Evolutionary conservation across 495 filamentous ascomycete species (phyloP).

Genomic region (Entonaema liquescens): DNA sequence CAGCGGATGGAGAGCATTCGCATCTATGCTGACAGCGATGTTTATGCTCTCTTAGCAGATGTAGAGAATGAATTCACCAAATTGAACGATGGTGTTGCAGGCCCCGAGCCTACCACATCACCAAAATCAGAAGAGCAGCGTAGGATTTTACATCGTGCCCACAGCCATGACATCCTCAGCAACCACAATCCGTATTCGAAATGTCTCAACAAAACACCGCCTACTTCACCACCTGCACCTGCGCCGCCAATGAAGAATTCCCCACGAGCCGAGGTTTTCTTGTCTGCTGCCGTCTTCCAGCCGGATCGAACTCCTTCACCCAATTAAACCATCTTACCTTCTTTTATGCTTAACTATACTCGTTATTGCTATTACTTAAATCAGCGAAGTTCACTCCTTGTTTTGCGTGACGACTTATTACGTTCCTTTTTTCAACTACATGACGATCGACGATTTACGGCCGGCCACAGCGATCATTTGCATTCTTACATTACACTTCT

Average conservation of each 20-base stretch:
- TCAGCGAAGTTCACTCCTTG: slow-evolving; percentile 14
- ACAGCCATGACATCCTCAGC: slow-evolving; percentile 53
- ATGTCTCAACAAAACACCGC: slow-evolving; percentile 30
- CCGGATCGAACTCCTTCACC: slow-evolving; percentile 26
- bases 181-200: slow-evolving; percentile 32
- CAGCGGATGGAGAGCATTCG: slow-evolving; percentile 68
- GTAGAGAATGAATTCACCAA: slow-evolving; percentile 68
- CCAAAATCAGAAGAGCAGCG: slow-evolving; percentile 41
- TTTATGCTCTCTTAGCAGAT: slow-evolving; percentile 68
- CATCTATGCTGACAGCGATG: slow-evolving; percentile 70
- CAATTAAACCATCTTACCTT: slow-evolving; percentile 8
- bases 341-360: neutral
- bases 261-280: slow-evolving; percentile 47
- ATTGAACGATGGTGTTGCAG: slow-evolving; percentile 50
- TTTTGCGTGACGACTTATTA: slow-evolving; percentile 23
- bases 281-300: slow-evolving; percentile 58
- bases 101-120: slow-evolving; percentile 17
- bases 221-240: slow-evolving; percentile 40
- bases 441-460: slow-evolving; percentile 46
- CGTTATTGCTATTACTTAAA: slow-evolving; percentile 10
- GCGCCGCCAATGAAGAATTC: slow-evolving; percentile 44
- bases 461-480: slow-evolving; percentile 43
- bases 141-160: slow-evolving; percentile 47
- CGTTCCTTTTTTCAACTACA: slow-evolving; percentile 33
- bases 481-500: slow-evolving; percentile 33